Evolutionary conservation across 208 protist species (phyloP).

Genomic region (Wallacemonas sp.): DNA sequence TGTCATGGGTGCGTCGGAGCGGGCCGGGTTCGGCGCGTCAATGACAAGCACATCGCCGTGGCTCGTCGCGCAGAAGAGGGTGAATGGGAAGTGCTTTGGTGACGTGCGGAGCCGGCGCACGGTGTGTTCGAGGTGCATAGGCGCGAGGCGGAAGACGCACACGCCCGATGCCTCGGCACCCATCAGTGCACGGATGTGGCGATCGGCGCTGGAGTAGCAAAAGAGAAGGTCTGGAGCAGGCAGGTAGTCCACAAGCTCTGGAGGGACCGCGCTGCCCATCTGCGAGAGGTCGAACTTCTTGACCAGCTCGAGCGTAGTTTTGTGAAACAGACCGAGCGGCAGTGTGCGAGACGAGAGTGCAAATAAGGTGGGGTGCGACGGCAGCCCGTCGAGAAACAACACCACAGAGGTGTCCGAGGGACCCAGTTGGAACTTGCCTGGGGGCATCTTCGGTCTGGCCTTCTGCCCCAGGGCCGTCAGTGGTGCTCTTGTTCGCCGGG

Average conservation of each 20-base stretch:
- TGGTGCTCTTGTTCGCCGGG: too few relatives aligned
- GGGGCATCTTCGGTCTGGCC: too few relatives aligned
- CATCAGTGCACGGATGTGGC: conserved; percentile 52
- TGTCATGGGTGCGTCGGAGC: background rate
- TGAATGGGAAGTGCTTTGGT: conserved; percentile 37
- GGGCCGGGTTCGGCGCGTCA: conserved; percentile 26
- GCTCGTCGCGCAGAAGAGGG: conserved; percentile 57
- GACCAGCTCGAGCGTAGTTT: conserved; percentile 42
- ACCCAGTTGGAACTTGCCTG: too few relatives aligned
- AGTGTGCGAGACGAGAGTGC: conserved; percentile 45
- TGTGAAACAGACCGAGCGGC: conserved; percentile 55
- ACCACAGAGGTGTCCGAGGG: conserved; percentile 38
- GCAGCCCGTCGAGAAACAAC: conserved; percentile 44
- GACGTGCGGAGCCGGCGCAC: conserved; percentile 39
- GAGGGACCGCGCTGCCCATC: conserved; percentile 30
- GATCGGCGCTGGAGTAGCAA: conserved; percentile 46
- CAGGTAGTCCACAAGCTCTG: conserved; percentile 54
- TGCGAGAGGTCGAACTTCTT: conserved; percentile 38
- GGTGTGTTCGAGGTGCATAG: conserved; percentile 4
- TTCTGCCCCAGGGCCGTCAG: too few relatives aligned
- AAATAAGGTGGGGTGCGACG: conserved; percentile 50
- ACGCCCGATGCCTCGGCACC: background rate
- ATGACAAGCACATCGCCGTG: conserved; percentile 50
- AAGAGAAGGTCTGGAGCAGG: conserved; percentile 53
- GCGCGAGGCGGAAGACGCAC: background rate